Evolutionary conservation across 805 yeast species (phyloP).

Genomic region (Suhomyces kilbournensis): DNA sequence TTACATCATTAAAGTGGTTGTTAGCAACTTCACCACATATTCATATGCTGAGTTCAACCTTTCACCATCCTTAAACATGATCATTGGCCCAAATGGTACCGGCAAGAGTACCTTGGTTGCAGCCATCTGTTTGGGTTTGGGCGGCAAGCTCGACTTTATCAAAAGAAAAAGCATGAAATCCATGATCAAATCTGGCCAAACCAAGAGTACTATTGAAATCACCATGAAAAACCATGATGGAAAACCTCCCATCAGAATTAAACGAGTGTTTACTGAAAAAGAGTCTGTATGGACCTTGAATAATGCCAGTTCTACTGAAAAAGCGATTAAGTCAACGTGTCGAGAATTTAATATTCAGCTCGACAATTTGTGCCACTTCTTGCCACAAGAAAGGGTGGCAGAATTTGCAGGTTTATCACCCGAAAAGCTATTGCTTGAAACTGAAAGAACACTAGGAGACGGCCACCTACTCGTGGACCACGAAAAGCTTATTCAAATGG

Average conservation of each 20-base stretch:
- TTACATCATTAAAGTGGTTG: slow-evolving; percentile 47
- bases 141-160: slow-evolving; percentile 70
- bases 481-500: slow-evolving; percentile 51
- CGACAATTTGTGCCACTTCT: slow-evolving; percentile 87
- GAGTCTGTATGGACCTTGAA: slow-evolving; percentile 56
- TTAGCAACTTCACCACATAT: slow-evolving; percentile 68
- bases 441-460: slow-evolving; percentile 75
- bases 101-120: slow-evolving; percentile 93
- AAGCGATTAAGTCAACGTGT: slow-evolving; percentile 44
- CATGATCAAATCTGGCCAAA: slow-evolving; percentile 69
- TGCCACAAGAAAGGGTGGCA: slow-evolving; percentile 94
- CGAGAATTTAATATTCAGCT: slow-evolving; percentile 68
- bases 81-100: slow-evolving; percentile 95
- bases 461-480: slow-evolving; percentile 58
- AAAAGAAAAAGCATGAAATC: slow-evolving; percentile 66
- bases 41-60: slow-evolving; percentile 65
- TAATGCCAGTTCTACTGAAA: slow-evolving; percentile 38
- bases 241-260: slow-evolving; percentile 35
- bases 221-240: slow-evolving; percentile 42
- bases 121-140: slow-evolving; percentile 85
- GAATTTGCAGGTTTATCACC: slow-evolving; percentile 83
- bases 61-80: slow-evolving; percentile 83
- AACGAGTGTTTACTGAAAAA: slow-evolving; percentile 44
- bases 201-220: slow-evolving; percentile 46
- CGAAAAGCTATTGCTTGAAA: slow-evolving; percentile 68